Evolutionary conservation across 2,329 filamentous ascomycete species (phyloP).

Genomic region (Mycocentrospora acerina): DNA sequence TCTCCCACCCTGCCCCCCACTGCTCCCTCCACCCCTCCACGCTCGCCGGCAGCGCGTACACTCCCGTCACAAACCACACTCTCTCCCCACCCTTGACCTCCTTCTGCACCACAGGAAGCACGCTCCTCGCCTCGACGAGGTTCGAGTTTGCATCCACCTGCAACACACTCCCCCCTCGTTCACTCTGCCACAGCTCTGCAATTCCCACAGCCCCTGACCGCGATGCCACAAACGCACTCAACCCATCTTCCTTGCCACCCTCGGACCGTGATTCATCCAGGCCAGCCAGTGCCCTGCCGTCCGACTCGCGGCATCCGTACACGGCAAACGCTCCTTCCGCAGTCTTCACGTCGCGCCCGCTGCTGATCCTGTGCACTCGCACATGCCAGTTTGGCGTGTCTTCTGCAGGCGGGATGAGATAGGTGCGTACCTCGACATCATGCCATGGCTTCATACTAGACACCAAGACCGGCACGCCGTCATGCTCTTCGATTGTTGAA

Average conservation of each 20-base stretch:
- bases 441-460: conserved; percentile 71
- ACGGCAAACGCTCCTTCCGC: conserved; percentile 77
- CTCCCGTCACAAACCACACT: conserved; percentile 68
- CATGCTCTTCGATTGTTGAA: conserved; percentile 60
- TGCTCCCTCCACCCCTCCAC: conserved; percentile 50
- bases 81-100: conserved; percentile 60
- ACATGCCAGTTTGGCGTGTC: conserved; percentile 66
- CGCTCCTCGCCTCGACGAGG: conserved; percentile 69
- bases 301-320: conserved; percentile 58
- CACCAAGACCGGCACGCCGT: conserved; percentile 60
- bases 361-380: conserved; percentile 62
- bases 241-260: conserved; percentile 34
- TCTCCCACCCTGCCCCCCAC: conserved; percentile 57
- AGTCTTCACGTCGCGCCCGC: conserved; percentile 64
- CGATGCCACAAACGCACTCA: conserved; percentile 49
- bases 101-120: conserved; percentile 69
- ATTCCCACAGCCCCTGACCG: conserved; percentile 55
- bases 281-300: conserved; percentile 57
- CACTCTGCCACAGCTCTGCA: conserved; percentile 43
- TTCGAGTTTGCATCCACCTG: conserved; percentile 81
- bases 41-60: conserved; percentile 68
- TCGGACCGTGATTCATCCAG: conserved; percentile 45
- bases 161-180: conserved; percentile 63
- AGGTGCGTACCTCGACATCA: conserved; percentile 67
- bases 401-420: conserved; percentile 62